These are phyloP conservation scores for Cadophora gregata DNA, from an alignment of 2,329 filamentous ascomycete genomes.

Conservation along the genomic window DNA sequence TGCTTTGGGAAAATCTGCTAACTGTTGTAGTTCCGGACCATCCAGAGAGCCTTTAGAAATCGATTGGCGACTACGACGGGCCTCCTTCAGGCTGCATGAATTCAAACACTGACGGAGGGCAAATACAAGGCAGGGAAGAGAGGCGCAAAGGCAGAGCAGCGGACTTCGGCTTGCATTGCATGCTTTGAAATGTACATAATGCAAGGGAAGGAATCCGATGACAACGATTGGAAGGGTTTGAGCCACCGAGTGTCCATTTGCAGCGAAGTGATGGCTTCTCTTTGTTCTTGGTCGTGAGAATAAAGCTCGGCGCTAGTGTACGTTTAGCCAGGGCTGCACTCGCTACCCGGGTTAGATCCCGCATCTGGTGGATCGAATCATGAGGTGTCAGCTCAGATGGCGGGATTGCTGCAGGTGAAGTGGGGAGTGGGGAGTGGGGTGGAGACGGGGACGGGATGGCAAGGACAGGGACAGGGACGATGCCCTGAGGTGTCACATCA, in stretches of 20 bases:
- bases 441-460: too few relatives aligned
- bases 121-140: background rate
- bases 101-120: background rate
- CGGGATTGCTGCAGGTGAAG: background rate
- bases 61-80: background rate
- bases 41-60: background rate
- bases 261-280: background rate
- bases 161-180: background rate
- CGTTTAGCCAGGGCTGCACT: background rate
- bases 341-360: constrained; percentile 7
- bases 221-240: background rate
- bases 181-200: constrained; percentile 1
- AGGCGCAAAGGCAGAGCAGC: background rate
- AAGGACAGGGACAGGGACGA: background rate
- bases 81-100: background rate
- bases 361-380: constrained; percentile 12
- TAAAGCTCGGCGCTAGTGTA: constrained; percentile 11
- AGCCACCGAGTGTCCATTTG: background rate
- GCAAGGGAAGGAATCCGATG: background rate
- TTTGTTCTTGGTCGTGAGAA: constrained; percentile 11
- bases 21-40: constrained; percentile 5
- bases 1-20: background rate
- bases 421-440: too few relatives aligned
- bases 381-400: background rate
- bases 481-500: background rate